Base-by-base conservation (phyloP, 768 basidiomycete species). In the Zangia roseola region DNA sequence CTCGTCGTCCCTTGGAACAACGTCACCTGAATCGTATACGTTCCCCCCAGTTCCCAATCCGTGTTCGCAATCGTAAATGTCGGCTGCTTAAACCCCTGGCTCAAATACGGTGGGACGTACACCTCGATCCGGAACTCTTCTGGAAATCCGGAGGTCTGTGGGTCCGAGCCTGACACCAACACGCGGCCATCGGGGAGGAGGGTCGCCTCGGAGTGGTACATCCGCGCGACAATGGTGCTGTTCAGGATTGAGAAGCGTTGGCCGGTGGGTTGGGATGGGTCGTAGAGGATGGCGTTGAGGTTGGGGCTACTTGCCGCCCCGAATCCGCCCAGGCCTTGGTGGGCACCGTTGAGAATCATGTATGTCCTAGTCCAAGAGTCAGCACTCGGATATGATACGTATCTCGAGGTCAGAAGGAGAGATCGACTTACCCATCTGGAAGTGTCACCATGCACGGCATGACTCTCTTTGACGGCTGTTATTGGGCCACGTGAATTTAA, bases 71-170 rank as follows among this genome's bases (percentile, higher is more conserved):
- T 73, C 19, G 74, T 81, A 63, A 83, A 86, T 35, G 67, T 71
- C 0, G 88, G 93, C 49, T 85, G 86, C 4, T 55, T 64, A 52
- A 75, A 68, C 10, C 86, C 86, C 53, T 78, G 68, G 53, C 69
- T 82, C 50, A 91, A 77, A 68, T 95, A 97, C 12, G 88, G 90
- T 6, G 95, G 95, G 58, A 88, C 78, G 70, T 95, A 97, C 24
- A 86, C 83, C 64, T 87, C 77, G 54, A 78, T 78, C 12, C 91
- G 79, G 68, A 90, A 85, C 62, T 95, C 90, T 54, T 93, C 83
- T 0, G 84, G 82, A 58, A 64, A 31, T 56, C 31, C 31, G 14
- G 31, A 36, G 13, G 82, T 82, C 61, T 86, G 69, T 7, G 84
- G 86, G 55, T 87, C 88, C 9, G 86, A 88, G 0, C 88, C 89